Conservation (phyloP, 1,284 basidiomycete species). For the Jaminaea rosea region DNA sequence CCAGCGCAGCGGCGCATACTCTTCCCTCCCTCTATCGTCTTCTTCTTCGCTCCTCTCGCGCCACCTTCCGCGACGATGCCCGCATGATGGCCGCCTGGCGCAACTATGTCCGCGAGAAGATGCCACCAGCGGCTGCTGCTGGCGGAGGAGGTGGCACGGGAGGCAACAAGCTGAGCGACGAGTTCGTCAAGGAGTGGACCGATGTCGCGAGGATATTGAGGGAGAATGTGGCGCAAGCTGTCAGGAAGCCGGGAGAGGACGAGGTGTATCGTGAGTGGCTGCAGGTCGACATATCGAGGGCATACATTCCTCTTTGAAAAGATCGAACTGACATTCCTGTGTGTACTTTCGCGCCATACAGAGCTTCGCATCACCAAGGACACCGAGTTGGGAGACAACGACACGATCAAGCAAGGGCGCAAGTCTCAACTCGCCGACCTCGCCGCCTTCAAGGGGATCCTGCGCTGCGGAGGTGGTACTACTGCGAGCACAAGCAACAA, state of each 20-base stretch:
- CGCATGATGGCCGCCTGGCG: constrained; percentile 24
- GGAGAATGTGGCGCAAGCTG: constrained; percentile 44
- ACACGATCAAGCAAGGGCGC: constrained; percentile 33
- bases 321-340: not conserved
- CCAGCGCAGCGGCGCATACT: too few relatives aligned
- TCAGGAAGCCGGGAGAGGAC: constrained; percentile 19
- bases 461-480: constrained; percentile 8
- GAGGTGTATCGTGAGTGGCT: constrained; percentile 18
- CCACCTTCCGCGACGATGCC: constrained; percentile 31
- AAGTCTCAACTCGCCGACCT: constrained; percentile 30
- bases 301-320: not conserved
- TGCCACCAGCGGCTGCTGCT: constrained; percentile 7
- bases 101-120: constrained; percentile 26
- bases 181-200: constrained; percentile 34
- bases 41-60: constrained; percentile 33
- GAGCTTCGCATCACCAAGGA: constrained; percentile 37
- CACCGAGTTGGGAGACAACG: constrained; percentile 44
- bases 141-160: not conserved
- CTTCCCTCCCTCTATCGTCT: constrained; percentile 27
- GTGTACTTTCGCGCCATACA: constrained; percentile 1
- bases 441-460: constrained; percentile 24
- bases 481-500: not conserved
- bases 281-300: not conserved
- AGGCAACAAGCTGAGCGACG: constrained; percentile 28
- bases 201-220: constrained; percentile 35